Conservation (phyloP, 2,329 filamentous ascomycete species). For the Exophiala viscosa region DNA sequence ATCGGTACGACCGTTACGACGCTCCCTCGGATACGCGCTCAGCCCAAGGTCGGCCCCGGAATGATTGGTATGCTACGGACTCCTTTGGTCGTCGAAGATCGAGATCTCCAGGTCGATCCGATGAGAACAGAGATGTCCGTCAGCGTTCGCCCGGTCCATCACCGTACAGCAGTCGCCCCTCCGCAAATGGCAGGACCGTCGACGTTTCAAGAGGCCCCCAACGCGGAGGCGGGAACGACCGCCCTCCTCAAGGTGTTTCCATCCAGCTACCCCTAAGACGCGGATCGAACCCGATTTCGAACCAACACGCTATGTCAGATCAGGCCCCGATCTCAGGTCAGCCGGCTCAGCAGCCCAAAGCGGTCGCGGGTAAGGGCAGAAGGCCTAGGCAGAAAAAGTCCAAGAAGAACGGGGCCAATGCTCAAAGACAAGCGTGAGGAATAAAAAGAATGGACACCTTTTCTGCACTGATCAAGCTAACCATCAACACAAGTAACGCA, state of each 20-base stretch:
- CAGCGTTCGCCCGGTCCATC: constrained; percentile 5
- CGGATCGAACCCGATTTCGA: constrained; percentile 4
- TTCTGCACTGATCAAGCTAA: constrained; percentile 12
- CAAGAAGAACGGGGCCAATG: constrained; percentile 12
- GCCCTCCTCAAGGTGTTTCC: not conserved
- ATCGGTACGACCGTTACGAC: constrained; percentile 9
- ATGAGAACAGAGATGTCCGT: constrained; percentile 7
- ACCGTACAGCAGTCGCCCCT: not conserved
- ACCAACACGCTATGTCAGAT: not conserved
- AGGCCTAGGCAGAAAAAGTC: constrained; percentile 12
- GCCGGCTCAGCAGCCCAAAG: not conserved
- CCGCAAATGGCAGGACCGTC: not conserved
- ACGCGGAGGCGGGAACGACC: not conserved
- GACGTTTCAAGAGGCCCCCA: not conserved
- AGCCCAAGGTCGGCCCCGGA: constrained; percentile 4
- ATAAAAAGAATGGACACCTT: not conserved
- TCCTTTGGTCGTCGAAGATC: constrained; percentile 23
- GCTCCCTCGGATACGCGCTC: not conserved
- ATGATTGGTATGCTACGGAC: constrained; percentile 24
- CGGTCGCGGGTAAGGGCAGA: not conserved
- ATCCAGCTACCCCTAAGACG: constrained; percentile 13
- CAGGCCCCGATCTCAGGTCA: not conserved
- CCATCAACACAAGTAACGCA: not conserved
- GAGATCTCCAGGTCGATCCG: constrained; percentile 14
- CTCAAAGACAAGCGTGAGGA: constrained; percentile 5